These are phyloP conservation scores for Leccinum brunneo-olivaceum DNA, from an alignment of 1,284 basidiomycete genomes.

Conservation along the genomic window DNA sequence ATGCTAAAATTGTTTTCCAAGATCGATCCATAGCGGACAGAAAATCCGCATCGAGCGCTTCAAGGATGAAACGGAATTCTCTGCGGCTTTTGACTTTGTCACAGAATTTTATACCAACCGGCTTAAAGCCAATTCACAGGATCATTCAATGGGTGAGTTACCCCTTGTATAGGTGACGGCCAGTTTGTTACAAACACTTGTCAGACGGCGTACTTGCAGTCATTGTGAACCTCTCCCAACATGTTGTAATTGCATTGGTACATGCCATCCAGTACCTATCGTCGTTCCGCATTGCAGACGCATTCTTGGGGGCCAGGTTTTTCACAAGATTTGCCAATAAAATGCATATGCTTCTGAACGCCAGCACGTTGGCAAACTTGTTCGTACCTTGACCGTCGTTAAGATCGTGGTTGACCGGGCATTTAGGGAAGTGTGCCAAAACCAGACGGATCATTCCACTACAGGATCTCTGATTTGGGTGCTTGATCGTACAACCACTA, in stretches of 20 bases:
- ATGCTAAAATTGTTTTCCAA: slow-evolving; percentile 22
- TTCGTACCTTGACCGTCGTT: slow-evolving; percentile 25
- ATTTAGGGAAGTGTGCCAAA: slow-evolving; percentile 77
- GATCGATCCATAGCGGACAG: slow-evolving; percentile 42
- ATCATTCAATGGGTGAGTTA: slow-evolving; percentile 41
- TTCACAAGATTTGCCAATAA: slow-evolving; percentile 76
- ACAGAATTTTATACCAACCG: slow-evolving; percentile 68
- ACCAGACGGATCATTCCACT: slow-evolving; percentile 74
- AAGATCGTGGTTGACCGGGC: slow-evolving; percentile 7
- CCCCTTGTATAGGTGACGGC: neutral
- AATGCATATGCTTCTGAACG: slow-evolving; percentile 84
- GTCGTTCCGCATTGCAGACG: slow-evolving; percentile 70
- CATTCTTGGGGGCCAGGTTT: slow-evolving; percentile 67
- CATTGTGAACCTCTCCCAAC: slow-evolving; percentile 68
- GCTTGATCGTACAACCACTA: slow-evolving; percentile 81
- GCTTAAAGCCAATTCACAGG: slow-evolving; percentile 39
- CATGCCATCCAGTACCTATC: slow-evolving; percentile 74
- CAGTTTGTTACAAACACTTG: neutral
- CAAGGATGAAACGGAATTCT: slow-evolving; percentile 51
- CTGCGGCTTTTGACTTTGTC: slow-evolving; percentile 69
- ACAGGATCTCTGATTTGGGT: slow-evolving; percentile 83
- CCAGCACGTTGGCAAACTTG: slow-evolving; percentile 84
- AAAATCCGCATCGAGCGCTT: slow-evolving; percentile 61
- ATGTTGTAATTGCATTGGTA: slow-evolving; percentile 71
- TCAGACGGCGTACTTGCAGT: slow-evolving; percentile 54